Conservation (phyloP, 208 protist species). For the Phytomonas sp. region DNA sequence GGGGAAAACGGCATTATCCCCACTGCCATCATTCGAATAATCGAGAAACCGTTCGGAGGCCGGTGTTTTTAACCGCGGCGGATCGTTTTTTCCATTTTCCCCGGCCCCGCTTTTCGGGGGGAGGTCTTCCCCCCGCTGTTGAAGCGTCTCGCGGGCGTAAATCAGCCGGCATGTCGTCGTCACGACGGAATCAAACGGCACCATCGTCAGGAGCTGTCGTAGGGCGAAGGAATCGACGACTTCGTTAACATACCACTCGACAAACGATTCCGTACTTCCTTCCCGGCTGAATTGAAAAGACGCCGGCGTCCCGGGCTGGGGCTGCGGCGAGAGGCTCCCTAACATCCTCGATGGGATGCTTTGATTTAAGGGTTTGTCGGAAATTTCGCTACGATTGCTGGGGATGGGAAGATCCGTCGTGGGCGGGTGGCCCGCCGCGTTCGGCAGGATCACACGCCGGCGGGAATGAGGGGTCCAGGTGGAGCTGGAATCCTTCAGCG, state of each 20-base stretch:
- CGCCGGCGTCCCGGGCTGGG: background rate
- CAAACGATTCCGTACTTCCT: constrained; percentile 23
- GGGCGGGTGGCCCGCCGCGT: background rate
- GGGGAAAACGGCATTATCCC: too few relatives aligned
- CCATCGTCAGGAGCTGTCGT: constrained; percentile 65
- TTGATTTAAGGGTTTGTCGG: too few relatives aligned
- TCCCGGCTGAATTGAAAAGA: background rate
- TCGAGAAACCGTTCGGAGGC: background rate
- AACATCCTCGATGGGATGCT: too few relatives aligned
- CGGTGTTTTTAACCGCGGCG: background rate
- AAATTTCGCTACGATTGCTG: background rate
- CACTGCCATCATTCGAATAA: too few relatives aligned
- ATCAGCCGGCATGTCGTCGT: constrained; percentile 66
- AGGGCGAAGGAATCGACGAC: constrained; percentile 71
- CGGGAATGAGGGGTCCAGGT: background rate
- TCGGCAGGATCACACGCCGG: background rate
- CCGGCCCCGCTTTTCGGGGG: background rate
- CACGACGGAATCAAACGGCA: constrained; percentile 65
- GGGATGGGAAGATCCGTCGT: background rate
- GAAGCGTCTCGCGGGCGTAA: constrained; percentile 42
- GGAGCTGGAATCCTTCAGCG: constrained; percentile 26
- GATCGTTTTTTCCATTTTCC: background rate
- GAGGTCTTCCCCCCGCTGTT: background rate
- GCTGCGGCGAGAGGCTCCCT: background rate
- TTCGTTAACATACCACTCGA: constrained; percentile 80